Evolutionary conservation across 495 filamentous ascomycete species (phyloP).

Genomic region (Darksidea phi): DNA sequence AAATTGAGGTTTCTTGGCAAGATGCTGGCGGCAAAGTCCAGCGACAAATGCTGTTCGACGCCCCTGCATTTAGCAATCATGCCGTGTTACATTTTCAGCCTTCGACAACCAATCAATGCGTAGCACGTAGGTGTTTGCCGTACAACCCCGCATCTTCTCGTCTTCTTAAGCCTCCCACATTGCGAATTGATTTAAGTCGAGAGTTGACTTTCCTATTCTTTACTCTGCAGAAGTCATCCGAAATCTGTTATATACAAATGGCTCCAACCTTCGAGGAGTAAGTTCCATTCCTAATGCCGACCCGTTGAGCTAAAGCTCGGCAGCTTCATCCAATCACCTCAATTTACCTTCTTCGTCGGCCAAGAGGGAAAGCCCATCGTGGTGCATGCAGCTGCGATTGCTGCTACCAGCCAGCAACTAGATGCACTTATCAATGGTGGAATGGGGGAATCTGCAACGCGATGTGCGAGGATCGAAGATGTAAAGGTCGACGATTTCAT

Average conservation of each 20-base stretch:
- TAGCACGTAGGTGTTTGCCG: conserved; percentile 3
- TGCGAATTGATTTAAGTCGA: background rate
- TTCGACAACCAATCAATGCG: conserved; percentile 8
- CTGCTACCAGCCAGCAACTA: conserved; percentile 5
- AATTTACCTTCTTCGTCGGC: conserved; percentile 30
- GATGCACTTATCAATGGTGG: conserved; percentile 21
- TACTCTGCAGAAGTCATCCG: conserved; percentile 9
- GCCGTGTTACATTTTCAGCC: conserved; percentile 5
- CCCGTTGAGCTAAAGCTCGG: background rate
- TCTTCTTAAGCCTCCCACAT: background rate
- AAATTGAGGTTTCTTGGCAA: no score
- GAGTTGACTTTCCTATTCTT: background rate
- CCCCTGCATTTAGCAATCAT: background rate
- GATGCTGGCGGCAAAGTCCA: no score
- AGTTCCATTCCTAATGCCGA: background rate
- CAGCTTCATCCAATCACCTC: conserved; percentile 17
- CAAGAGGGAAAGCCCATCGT: conserved; percentile 16
- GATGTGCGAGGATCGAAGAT: conserved; percentile 7
- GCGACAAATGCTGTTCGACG: no score
- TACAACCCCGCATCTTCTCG: conserved; percentile 9
- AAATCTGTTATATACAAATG: conserved; percentile 1
- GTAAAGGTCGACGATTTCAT: conserved; percentile 25
- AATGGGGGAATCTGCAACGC: conserved; percentile 21
- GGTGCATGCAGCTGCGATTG: conserved; percentile 26
- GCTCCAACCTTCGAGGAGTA: conserved; percentile 21